Percentiles rank a stretch among this genome's conserved stretches.
Conservation (phyloP, 2,329 filamentous ascomycete genomes). For the Microdochium trichocladiopsis region DNA sequence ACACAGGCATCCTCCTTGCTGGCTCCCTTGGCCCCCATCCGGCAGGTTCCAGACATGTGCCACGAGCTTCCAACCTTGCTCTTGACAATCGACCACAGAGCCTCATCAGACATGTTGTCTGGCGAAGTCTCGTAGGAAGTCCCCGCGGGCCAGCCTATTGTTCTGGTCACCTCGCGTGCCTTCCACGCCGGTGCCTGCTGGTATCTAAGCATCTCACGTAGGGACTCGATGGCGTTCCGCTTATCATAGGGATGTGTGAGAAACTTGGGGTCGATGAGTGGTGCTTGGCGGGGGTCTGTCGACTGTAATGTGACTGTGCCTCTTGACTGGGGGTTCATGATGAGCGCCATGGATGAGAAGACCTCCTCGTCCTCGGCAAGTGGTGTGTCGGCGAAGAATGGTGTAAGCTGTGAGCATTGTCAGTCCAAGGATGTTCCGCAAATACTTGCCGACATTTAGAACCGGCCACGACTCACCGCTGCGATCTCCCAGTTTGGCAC, state of each 20-base stretch:
- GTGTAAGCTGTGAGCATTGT: conserved; percentile 5
- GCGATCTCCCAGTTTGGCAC: conserved; percentile 11
- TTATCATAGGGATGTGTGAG: conserved; percentile 11
- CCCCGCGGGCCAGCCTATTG: conserved; percentile 6
- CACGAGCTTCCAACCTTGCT: conserved; percentile 8
- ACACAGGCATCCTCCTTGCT: conserved; percentile 5
- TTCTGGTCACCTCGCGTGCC: conserved; percentile 4
- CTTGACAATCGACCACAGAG: conserved; percentile 16
- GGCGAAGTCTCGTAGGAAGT: conserved; percentile 7
- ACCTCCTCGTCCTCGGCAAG: conserved; percentile 7
- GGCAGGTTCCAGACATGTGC: conserved; percentile 11
- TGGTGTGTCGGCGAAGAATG: conserved; percentile 4
- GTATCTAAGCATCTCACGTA: conserved; percentile 7
- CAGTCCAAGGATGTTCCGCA: too few relatives aligned
- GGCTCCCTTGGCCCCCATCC: conserved; percentile 6
- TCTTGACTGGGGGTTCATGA: conserved; percentile 11
- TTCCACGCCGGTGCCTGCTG: conserved; percentile 7
- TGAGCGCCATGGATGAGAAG: conserved; percentile 5
- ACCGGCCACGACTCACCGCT: conserved; percentile 4
- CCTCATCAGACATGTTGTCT: conserved; percentile 8
- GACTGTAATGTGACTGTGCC: conserved; percentile 12
- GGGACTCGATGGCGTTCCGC: conserved; percentile 7
- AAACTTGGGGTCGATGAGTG: conserved; percentile 12
- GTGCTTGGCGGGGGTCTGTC: conserved; percentile 10
- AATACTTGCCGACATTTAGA: too few relatives aligned